Conservation (phyloP, 768 basidiomycete genomes). For the Boletus speciosus region DNA sequence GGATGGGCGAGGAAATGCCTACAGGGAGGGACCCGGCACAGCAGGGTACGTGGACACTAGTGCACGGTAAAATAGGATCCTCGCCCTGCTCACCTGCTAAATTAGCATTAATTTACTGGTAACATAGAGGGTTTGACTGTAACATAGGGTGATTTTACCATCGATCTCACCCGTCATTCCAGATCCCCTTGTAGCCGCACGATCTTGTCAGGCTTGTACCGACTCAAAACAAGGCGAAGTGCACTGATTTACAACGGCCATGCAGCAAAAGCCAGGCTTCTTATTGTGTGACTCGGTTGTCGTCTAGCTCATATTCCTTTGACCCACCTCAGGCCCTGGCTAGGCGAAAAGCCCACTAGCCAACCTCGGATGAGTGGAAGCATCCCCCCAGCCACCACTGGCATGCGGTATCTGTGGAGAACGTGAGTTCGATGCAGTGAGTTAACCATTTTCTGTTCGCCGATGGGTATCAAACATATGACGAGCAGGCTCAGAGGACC, state of each 20-base stretch:
- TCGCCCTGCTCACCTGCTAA: too few relatives aligned
- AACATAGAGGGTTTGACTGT: too few relatives aligned
- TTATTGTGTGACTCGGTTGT: slow-evolving; percentile 41
- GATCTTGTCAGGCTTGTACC: too few relatives aligned
- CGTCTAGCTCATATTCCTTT: not conserved
- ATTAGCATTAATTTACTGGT: too few relatives aligned
- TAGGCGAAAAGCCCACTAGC: slow-evolving; percentile 38
- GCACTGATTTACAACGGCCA: too few relatives aligned
- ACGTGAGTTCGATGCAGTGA: slow-evolving; percentile 39
- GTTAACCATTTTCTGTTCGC: not conserved
- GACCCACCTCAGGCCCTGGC: slow-evolving; percentile 12
- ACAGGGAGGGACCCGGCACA: not conserved
- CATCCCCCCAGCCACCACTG: slow-evolving; percentile 51
- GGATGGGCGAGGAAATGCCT: too few relatives aligned
- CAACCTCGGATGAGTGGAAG: slow-evolving; percentile 45
- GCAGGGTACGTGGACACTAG: not conserved
- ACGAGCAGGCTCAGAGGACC: slow-evolving; percentile 30
- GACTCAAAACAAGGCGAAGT: too few relatives aligned
- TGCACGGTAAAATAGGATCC: too few relatives aligned
- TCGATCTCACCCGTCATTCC: too few relatives aligned
- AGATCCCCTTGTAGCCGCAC: too few relatives aligned
- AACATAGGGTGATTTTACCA: too few relatives aligned
- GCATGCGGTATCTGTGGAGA: slow-evolving; percentile 47
- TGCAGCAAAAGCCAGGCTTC: too few relatives aligned
- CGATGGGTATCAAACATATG: not conserved